Percentiles rank a stretch among this genome's conserved stretches.
Evolutionary conservation across 805 yeast species (phyloP).

Genomic region (Ogataea allantospora): DNA sequence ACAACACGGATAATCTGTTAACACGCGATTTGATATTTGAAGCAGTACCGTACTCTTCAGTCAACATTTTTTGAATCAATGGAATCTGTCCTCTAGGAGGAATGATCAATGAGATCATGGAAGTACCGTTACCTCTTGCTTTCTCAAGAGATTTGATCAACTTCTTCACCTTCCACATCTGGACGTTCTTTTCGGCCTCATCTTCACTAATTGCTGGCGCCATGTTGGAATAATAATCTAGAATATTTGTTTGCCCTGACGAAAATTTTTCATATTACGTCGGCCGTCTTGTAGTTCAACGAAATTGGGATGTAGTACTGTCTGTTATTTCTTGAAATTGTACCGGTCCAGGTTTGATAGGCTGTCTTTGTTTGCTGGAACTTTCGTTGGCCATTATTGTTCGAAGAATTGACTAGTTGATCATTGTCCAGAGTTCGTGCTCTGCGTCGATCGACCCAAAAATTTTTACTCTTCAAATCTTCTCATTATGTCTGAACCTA

Average conservation of each 20-base stretch:
- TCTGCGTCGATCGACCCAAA: slow-evolving; percentile 12
- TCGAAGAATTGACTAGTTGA: background rate
- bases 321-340: too few relatives aligned
- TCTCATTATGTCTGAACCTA: slow-evolving; percentile 7
- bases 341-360: background rate
- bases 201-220: slow-evolving; percentile 47
- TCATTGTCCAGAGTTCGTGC: background rate
- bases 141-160: slow-evolving; percentile 80
- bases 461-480: slow-evolving; percentile 5
- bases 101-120: slow-evolving; percentile 94
- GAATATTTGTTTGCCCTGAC: slow-evolving; percentile 8
- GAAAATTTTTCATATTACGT: slow-evolving; percentile 12
- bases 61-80: slow-evolving; percentile 81
- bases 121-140: slow-evolving; percentile 98
- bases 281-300: background rate
- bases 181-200: slow-evolving; percentile 94
- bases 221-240: slow-evolving; percentile 27
- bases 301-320: background rate
- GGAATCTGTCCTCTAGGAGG: slow-evolving; percentile 96
- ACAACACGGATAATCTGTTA: slow-evolving; percentile 88
- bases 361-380: background rate
- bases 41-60: slow-evolving; percentile 99
- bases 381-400: background rate
- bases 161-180: slow-evolving; percentile 98
- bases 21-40: slow-evolving; percentile 97